A percentile compares a stretch with the other conserved stretches of the same genome.
Evolutionary conservation across 2,329 filamentous ascomycete species (phyloP).

Genomic region (Aspergillus fischeri): DNA sequence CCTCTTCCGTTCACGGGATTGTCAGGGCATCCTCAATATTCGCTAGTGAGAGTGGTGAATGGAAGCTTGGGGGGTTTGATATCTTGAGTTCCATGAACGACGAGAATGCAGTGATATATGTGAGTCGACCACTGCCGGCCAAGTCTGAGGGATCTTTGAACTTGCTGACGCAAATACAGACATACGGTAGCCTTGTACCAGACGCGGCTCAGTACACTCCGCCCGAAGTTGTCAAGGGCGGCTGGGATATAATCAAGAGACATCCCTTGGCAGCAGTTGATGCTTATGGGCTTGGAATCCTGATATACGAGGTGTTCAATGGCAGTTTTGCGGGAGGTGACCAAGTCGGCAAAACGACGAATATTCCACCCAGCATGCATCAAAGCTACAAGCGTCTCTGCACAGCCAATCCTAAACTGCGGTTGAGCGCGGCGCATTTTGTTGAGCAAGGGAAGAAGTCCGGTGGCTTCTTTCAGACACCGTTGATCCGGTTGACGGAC

Average conservation of each 20-base stretch:
- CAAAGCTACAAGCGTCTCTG: conserved; percentile 85
- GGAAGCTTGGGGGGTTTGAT: conserved; percentile 94
- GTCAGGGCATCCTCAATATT: conserved; percentile 83
- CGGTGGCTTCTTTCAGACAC: conserved; percentile 87
- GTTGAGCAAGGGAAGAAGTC: conserved; percentile 79
- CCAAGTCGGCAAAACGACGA: conserved; percentile 79
- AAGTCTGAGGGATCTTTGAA: not conserved
- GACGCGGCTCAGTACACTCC: conserved; percentile 80
- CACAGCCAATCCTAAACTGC: conserved; percentile 82
- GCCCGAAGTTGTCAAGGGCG: conserved; percentile 76
- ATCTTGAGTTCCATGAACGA: conserved; percentile 93
- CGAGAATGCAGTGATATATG: conserved; percentile 88
- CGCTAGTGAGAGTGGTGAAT: conserved; percentile 93
- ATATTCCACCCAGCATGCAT: conserved; percentile 82
- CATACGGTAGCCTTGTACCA: conserved; percentile 80
- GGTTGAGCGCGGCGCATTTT: conserved; percentile 79
- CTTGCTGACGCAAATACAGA: conserved; percentile 47
- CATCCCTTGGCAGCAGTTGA: conserved; percentile 78
- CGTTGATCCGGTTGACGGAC: conserved; percentile 86
- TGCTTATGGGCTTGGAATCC: conserved; percentile 76
- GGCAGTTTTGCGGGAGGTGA: conserved; percentile 72
- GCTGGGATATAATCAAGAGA: conserved; percentile 89
- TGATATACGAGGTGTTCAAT: conserved; percentile 91
- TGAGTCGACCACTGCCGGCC: conserved; percentile 31
- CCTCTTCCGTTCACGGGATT: conserved; percentile 83